Evolutionary conservation across 257 asterid genomes (phyloP).

Genomic region (Nicotiana benthamiana): DNA sequence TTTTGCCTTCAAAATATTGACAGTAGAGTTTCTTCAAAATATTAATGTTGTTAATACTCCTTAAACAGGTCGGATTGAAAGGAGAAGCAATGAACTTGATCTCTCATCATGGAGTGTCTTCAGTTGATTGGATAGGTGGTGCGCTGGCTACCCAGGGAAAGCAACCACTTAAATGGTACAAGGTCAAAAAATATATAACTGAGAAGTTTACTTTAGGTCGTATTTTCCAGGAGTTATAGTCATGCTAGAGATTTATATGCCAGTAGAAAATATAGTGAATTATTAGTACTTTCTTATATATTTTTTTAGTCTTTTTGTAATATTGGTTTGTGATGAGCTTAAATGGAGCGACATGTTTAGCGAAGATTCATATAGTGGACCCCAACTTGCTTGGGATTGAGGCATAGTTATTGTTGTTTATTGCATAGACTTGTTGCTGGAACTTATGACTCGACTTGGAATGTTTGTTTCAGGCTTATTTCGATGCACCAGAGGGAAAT

Average conservation of each 20-base stretch:
- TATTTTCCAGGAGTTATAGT: too few species aligned
- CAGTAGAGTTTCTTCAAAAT: background rate
- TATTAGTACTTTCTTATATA: too few species aligned
- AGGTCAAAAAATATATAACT: constrained; percentile 29
- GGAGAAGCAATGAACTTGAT: constrained; percentile 49
- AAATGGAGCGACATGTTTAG: too few species aligned
- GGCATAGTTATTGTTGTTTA: too few species aligned
- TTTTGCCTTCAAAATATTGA: background rate
- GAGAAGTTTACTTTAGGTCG: too few species aligned
- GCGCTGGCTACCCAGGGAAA: constrained; percentile 28
- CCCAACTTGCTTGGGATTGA: too few species aligned
- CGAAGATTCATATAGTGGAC: too few species aligned
- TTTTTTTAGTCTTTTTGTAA: too few species aligned
- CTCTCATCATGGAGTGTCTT: constrained; percentile 33
- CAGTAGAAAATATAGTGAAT: too few species aligned
- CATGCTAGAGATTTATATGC: too few species aligned
- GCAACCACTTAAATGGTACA: constrained; percentile 62
- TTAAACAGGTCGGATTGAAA: constrained; percentile 41
- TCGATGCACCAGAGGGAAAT: constrained; percentile 54
- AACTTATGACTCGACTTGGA: background rate
- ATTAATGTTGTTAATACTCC: background rate
- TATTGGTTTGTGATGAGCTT: too few species aligned
- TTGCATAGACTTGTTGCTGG: background rate
- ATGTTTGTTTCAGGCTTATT: constrained; percentile 42
- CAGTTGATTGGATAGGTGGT: constrained; percentile 50